Evolutionary conservation across 1,284 basidiomycete species (phyloP), one percentile per base, ranked within the genome.

Genomic region (Austroboletus sp.): DNA sequence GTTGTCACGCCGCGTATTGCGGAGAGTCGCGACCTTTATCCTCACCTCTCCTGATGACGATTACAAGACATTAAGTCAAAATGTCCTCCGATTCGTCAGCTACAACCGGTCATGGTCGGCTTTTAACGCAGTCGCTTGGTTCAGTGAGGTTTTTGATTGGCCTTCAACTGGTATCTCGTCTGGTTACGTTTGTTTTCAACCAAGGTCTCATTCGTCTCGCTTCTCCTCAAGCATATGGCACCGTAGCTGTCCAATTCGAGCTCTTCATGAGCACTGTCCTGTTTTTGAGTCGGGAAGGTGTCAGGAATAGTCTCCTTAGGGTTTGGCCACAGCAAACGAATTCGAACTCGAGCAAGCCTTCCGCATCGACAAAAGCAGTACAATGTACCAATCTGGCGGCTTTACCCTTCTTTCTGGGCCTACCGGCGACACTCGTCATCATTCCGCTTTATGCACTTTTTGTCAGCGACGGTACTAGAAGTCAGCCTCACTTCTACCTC

Each of bases 211-310:
- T 97, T 37, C 82, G 92, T 1, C 76, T 94, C 31, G 83, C 88
- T 0, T 82, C 89, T 1, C 93, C 95, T 0, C 78, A 78, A 42
- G 85, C 88, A 12, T 96, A 93, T 57, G 90, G 89, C 6, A 87
- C 86, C 0, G 88, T 87, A 9, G 79, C 86, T 3, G 84, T 93
- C 46, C 89, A 91, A 57, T 87, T 93, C 63, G 90, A 93, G 58
- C 76, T 88, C 27, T 66, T 98, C 23, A 78, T 90, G 30, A 89
- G 85, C 51, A 92, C 91, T 11, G 88, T 96, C 56, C 75, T 98
- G 31, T 96, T 98, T 62, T 74, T 98, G 6, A 85, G 87, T 25
- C 75, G 95, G 9, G 96, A 98, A 65, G 94, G 93, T 4, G 78
- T 98, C 9, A 76, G 93, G 30, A 89, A 85, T 63, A 83, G 87